Conservation (phyloP, 257 asterid genomes). For the Lycium barbarum region DNA sequence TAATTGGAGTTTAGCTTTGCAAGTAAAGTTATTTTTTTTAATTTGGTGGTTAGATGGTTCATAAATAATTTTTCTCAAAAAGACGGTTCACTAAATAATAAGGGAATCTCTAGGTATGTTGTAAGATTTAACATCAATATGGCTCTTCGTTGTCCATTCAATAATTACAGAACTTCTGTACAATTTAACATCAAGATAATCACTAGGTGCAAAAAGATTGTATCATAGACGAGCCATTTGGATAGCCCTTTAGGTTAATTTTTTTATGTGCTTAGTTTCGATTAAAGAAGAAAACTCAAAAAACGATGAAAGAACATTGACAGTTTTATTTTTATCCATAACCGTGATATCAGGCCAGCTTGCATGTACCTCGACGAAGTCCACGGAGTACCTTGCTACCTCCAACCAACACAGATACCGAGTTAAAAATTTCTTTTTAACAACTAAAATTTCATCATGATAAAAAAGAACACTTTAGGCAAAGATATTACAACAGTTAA, state of each 20-base stretch:
- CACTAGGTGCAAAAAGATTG: background rate
- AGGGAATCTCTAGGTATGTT: background rate
- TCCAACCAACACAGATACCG: background rate
- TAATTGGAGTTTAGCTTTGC: background rate
- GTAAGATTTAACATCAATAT: background rate
- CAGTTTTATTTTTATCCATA: background rate
- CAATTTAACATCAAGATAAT: background rate
- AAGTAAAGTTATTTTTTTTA: background rate
- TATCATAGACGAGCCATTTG: slow-evolving; percentile 12
- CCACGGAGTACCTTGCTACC: background rate
- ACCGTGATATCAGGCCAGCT: background rate
- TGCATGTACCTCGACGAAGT: background rate
- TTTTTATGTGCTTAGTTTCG: background rate
- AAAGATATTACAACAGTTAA: background rate
- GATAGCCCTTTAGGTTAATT: background rate
- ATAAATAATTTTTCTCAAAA: background rate
- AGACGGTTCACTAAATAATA: background rate
- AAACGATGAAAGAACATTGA: background rate
- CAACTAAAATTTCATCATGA: background rate
- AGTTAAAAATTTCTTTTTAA: background rate
- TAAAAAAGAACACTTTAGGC: background rate
- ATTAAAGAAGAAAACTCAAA: background rate
- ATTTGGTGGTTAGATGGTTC: background rate
- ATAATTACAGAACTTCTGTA: background rate
- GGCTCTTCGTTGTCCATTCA: background rate